phyloP scores from a whole-genome alignment of 192 early-diverging fungal genomes.

The Diversispora eburnea region DNA sequence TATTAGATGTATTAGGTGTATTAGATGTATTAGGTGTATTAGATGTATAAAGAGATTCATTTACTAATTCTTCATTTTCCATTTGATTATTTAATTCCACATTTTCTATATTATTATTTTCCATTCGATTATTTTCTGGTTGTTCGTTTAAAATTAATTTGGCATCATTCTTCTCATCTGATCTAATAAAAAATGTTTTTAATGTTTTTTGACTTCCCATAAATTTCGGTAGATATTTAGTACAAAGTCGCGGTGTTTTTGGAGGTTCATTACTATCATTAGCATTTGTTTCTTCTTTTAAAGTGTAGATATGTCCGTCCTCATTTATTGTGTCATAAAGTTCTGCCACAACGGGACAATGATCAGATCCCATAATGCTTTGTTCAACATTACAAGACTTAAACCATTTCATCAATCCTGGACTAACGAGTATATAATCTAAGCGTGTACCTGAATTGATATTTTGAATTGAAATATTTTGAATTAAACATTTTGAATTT shows the following conservation, averaged over 20 bases:
- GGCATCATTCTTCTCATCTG: neutral
- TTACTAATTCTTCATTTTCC: too few relatives aligned
- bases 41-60: too few relatives aligned
- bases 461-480: neutral
- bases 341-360: constrained; percentile 68
- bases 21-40: neutral
- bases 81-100: neutral
- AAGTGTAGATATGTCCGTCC: neutral
- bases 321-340: constrained; percentile 18
- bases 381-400: constrained; percentile 54
- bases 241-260: constrained; percentile 44
- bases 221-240: constrained; percentile 58
- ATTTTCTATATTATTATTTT: neutral
- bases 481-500: neutral
- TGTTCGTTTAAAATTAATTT: neutral
- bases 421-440: constrained; percentile 66
- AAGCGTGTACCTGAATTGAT: constrained; percentile 57
- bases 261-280: constrained; percentile 16
- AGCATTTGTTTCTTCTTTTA: constrained; percentile 16
- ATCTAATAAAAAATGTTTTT: constrained; percentile 41
- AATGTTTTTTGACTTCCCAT: constrained; percentile 56
- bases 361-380: constrained; percentile 70
- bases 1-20: neutral
- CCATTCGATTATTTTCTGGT: neutral
- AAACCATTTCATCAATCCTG: constrained; percentile 55